A percentile compares a stretch with the other conserved stretches of the same genome.
These are phyloP conservation scores for Casuarina cunninghamiana DNA, from an alignment of 306 rosid genomes.

Conservation along the genomic window DNA sequence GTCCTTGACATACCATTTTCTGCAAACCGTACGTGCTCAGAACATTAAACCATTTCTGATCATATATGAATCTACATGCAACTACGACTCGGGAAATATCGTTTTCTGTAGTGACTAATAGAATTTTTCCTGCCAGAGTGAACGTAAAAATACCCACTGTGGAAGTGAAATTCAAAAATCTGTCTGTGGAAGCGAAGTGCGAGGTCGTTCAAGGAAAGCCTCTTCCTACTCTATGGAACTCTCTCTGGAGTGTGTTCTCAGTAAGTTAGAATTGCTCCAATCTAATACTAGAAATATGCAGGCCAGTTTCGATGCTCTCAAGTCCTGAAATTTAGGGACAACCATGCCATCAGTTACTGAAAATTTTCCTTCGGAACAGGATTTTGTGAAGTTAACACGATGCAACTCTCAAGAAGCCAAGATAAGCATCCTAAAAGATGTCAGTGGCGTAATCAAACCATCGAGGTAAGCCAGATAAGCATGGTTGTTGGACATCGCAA, in stretches of 20 bases:
- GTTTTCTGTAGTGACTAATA: not conserved
- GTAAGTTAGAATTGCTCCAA: slow-evolving; percentile 39
- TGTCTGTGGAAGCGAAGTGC: slow-evolving; percentile 49
- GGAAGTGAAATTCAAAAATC: slow-evolving; percentile 55
- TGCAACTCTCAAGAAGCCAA: slow-evolving; percentile 47
- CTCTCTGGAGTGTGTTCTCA: slow-evolving; percentile 40
- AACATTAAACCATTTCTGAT: not conserved
- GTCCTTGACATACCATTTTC: not conserved
- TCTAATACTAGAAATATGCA: slow-evolving; percentile 12
- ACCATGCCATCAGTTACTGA: not conserved
- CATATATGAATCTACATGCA: too few species aligned
- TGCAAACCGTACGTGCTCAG: not conserved
- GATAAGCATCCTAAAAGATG: slow-evolving; percentile 49
- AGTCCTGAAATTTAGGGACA: not conserved
- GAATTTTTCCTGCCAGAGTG: slow-evolving; percentile 38
- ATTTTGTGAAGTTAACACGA: slow-evolving; percentile 37
- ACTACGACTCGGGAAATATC: too few species aligned
- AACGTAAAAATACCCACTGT: slow-evolving; percentile 49
- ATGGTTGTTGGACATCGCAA: not conserved
- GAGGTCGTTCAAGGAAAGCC: slow-evolving; percentile 65
- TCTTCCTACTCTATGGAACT: slow-evolving; percentile 61
- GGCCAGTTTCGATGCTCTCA: slow-evolving; percentile 15
- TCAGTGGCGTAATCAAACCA: slow-evolving; percentile 58
- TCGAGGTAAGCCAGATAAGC: slow-evolving; percentile 39
- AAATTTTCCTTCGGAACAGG: slow-evolving; percentile 36